Percentiles rank a stretch among this genome's conserved stretches.
phyloP scores from a whole-genome alignment of 352 stramenopile genomes.

The Globisporangium ultimum region DNA sequence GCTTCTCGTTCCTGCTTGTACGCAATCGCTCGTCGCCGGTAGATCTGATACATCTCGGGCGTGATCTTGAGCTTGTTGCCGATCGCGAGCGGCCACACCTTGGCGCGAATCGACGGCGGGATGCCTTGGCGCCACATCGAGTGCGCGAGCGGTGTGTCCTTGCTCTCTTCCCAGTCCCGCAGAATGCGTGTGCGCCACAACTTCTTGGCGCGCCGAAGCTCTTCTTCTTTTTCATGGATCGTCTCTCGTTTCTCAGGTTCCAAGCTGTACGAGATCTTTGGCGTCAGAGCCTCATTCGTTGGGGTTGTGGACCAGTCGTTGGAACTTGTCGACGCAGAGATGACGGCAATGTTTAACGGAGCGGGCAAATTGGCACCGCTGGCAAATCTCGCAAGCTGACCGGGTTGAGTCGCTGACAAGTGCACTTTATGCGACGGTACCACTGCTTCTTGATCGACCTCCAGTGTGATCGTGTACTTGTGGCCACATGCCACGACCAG shows the following conservation, averaged over 20 bases:
- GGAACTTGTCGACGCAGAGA: not conserved
- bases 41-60: slow-evolving; percentile 85
- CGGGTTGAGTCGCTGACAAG: slow-evolving; percentile 9
- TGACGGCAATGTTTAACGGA: slow-evolving; percentile 14
- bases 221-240: slow-evolving; percentile 80
- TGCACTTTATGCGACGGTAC: slow-evolving; percentile 11
- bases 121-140: slow-evolving; percentile 82
- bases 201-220: slow-evolving; percentile 78
- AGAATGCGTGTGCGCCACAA: slow-evolving; percentile 79
- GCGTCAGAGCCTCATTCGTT: slow-evolving; percentile 11
- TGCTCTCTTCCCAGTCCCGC: slow-evolving; percentile 72
- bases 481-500: slow-evolving; percentile 70
- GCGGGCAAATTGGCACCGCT: not conserved
- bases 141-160: slow-evolving; percentile 69
- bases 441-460: slow-evolving; percentile 29
- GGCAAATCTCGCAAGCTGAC: not conserved
- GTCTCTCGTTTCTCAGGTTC: slow-evolving; percentile 25
- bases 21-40: slow-evolving; percentile 49
- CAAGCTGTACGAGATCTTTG: slow-evolving; percentile 7
- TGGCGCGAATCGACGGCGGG: slow-evolving; percentile 72
- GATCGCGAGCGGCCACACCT: slow-evolving; percentile 83
- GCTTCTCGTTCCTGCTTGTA: slow-evolving; percentile 59
- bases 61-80: slow-evolving; percentile 86
- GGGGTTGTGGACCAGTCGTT: slow-evolving; percentile 14
- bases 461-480: slow-evolving; percentile 78